Percentiles rank a stretch among this genome's conserved stretches.
Evolutionary conservation across 768 basidiomycete species (phyloP).

Genomic region (Tephrocybe sp.): DNA sequence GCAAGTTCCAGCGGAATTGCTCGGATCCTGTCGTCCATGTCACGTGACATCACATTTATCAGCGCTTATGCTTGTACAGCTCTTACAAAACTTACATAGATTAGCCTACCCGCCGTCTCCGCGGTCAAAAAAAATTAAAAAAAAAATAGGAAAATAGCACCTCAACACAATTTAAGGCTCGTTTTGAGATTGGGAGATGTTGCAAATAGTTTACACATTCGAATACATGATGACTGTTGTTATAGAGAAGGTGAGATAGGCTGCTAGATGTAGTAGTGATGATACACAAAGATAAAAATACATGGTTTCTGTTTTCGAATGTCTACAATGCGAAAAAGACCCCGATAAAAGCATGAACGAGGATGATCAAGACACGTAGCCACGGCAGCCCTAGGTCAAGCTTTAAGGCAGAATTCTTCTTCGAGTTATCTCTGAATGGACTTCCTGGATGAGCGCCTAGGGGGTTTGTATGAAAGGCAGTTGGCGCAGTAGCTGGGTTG

Average conservation of each 20-base stretch:
- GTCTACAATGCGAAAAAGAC: slow-evolving; percentile 49
- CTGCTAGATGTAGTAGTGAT: neutral
- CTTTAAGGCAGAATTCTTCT: slow-evolving; percentile 20
- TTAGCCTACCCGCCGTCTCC: no score
- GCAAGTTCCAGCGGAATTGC: slow-evolving; percentile 12
- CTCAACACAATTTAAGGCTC: no score
- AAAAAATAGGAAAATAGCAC: no score
- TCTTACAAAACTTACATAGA: no score
- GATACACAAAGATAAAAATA: neutral
- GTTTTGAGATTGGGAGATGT: no score
- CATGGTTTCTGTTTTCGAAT: neutral
- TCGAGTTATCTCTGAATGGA: slow-evolving; percentile 3
- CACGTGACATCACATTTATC: no score
- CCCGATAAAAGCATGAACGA: slow-evolving; percentile 57
- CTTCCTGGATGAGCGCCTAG: slow-evolving; percentile 13
- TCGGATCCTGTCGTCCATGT: slow-evolving; percentile 17
- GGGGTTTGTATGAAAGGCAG: slow-evolving; percentile 7
- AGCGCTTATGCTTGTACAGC: no score
- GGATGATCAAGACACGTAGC: slow-evolving; percentile 47
- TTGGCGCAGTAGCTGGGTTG: neutral
- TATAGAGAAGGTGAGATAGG: neutral
- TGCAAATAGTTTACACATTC: no score
- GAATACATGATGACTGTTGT: no score
- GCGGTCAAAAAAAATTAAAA: no score
- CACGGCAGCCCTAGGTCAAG: slow-evolving; percentile 34